A percentile compares a stretch with the other conserved stretches of the same genome.
These are phyloP conservation scores for Talaromyces nanjingensis DNA, from an alignment of 495 filamentous ascomycete genomes.

Conservation along the genomic window DNA sequence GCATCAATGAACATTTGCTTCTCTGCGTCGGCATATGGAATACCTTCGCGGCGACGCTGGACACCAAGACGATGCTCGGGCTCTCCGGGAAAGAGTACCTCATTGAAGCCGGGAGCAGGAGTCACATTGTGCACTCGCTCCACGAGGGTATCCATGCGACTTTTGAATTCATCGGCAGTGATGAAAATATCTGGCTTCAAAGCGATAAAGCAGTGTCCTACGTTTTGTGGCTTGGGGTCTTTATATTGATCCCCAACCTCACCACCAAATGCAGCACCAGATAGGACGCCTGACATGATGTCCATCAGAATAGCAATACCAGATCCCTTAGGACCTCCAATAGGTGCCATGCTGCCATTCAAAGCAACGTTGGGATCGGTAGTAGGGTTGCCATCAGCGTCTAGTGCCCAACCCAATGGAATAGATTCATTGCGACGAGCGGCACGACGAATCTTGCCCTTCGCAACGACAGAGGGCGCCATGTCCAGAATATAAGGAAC, in stretches of 20 bases:
- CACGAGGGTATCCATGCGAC: slow-evolving; percentile 6
- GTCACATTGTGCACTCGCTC: slow-evolving; percentile 11
- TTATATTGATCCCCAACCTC: slow-evolving; percentile 24
- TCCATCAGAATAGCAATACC: slow-evolving; percentile 30
- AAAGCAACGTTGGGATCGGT: slow-evolving; percentile 21
- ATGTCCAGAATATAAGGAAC: slow-evolving; percentile 17
- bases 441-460: slow-evolving; percentile 24
- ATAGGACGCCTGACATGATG: slow-evolving; percentile 22
- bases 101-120: slow-evolving; percentile 10
- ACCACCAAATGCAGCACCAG: slow-evolving; percentile 23
- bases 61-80: slow-evolving; percentile 5
- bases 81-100: slow-evolving; percentile 13
- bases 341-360: slow-evolving; percentile 19
- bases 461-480: slow-evolving; percentile 14
- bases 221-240: slow-evolving; percentile 15
- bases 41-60: slow-evolving; percentile 11
- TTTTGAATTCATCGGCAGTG: background rate
- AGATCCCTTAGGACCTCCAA: slow-evolving; percentile 27
- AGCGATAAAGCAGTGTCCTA: slow-evolving; percentile 26
- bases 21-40: slow-evolving; percentile 14
- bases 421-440: slow-evolving; percentile 23
- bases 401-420: slow-evolving; percentile 23
- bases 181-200: slow-evolving; percentile 24
- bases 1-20: slow-evolving; percentile 10
- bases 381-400: slow-evolving; percentile 20